Evolutionary conservation across 2,329 filamentous ascomycete species (phyloP).

Genomic region (Ampelomyces quisqualis): DNA sequence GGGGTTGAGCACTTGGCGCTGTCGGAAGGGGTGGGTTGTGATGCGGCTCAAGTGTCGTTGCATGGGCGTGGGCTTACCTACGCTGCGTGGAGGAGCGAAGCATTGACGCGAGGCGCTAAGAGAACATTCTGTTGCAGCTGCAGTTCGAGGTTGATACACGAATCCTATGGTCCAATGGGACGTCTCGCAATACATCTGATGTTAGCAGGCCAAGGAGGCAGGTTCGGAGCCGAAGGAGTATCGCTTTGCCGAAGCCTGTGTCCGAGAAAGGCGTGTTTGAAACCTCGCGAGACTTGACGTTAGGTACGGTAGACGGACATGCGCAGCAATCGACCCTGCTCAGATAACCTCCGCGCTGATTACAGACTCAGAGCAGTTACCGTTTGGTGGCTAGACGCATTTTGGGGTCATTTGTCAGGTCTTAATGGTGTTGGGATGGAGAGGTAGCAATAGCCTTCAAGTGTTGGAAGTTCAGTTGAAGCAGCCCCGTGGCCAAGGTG

Average conservation of each 20-base stretch:
- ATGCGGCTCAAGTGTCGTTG: slow-evolving; percentile 38
- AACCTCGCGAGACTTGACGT: slow-evolving; percentile 25
- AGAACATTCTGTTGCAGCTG: slow-evolving; percentile 31
- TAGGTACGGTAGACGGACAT: slow-evolving; percentile 7
- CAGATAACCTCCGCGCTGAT: slow-evolving; percentile 9
- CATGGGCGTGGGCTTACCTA: slow-evolving; percentile 20
- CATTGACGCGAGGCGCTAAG: slow-evolving; percentile 23
- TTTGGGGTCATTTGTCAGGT: neutral
- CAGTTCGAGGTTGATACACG: slow-evolving; percentile 31
- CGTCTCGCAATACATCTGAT: slow-evolving; percentile 11
- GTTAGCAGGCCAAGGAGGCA: slow-evolving; percentile 35
- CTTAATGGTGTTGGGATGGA: neutral
- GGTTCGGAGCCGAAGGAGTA: slow-evolving; percentile 17
- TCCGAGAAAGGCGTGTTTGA: slow-evolving; percentile 19
- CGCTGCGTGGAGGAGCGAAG: slow-evolving; percentile 18
- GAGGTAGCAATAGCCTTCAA: slow-evolving; percentile 4
- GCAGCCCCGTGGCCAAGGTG: too few species aligned
- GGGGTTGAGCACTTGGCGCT: slow-evolving; percentile 19
- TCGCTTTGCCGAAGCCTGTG: slow-evolving; percentile 20
- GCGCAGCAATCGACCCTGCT: slow-evolving; percentile 8
- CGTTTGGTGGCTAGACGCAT: too few species aligned
- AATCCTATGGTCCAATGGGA: slow-evolving; percentile 32
- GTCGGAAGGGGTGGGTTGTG: slow-evolving; percentile 15
- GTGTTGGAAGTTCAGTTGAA: neutral
- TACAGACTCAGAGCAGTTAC: slow-evolving; percentile 6